Conservation (phyloP, 225 moss, liverwort and hornwort species). For the Sphagnum contortum region DNA sequence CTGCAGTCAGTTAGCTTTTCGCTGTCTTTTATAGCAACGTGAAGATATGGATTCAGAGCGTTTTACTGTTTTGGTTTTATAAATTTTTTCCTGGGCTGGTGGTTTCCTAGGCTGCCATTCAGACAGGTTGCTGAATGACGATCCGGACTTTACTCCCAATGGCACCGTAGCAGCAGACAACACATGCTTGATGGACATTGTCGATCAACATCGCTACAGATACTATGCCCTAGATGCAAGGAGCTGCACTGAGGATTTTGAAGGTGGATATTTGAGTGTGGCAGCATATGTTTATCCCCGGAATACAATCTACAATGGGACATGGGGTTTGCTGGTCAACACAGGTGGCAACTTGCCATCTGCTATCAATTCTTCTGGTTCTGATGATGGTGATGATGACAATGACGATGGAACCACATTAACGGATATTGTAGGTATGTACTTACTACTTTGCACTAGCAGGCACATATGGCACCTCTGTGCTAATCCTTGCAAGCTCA, state of each 20-base stretch:
- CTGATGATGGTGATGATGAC: not conserved
- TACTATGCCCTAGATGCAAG: constrained; percentile 27
- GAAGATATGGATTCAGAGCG: too few species aligned
- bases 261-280: constrained; percentile 18
- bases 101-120: constrained; percentile 20
- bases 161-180: constrained; percentile 19
- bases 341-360: constrained; percentile 16
- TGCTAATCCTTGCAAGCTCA: too few species aligned
- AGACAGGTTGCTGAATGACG: constrained; percentile 4
- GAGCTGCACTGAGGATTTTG: constrained; percentile 17
- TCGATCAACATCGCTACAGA: constrained; percentile 9
- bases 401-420: not conserved
- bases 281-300: constrained; percentile 20
- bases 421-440: constrained; percentile 20
- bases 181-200: constrained; percentile 20
- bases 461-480: not conserved
- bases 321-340: constrained; percentile 33
- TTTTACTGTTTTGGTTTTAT: too few species aligned
- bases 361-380: constrained; percentile 2
- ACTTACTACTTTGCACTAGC: not conserved
- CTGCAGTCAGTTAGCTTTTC: not conserved
- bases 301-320: constrained; percentile 4
- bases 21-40: too few species aligned
- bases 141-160: not conserved
- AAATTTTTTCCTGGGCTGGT: too few species aligned